Percentiles rank a stretch among this genome's conserved stretches.
phyloP scores from a whole-genome alignment of 2,329 filamentous ascomycete species.

The Juglanconis juglandina region DNA sequence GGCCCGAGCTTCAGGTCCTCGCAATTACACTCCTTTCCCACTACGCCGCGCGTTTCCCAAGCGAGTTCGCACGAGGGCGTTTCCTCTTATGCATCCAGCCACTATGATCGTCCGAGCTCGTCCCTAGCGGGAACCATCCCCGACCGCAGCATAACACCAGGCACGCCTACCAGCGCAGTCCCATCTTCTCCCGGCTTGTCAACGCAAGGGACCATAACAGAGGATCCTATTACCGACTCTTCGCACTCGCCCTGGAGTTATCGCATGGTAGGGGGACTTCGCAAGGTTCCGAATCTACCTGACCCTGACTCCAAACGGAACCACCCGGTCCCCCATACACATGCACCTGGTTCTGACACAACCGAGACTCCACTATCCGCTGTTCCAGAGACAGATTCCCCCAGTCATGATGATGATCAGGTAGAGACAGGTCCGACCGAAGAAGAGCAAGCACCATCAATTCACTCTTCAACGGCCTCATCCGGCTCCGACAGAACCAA shows the following conservation, averaged over 20 bases:
- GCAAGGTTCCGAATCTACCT: constrained; percentile 46
- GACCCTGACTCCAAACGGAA: constrained; percentile 44
- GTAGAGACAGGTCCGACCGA: background rate
- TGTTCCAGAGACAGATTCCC: constrained; percentile 31
- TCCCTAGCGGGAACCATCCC: constrained; percentile 36
- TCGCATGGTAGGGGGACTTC: constrained; percentile 52
- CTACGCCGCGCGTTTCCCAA: constrained; percentile 35
- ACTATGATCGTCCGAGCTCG: constrained; percentile 47
- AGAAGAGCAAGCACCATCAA: constrained; percentile 33
- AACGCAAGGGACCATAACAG: constrained; percentile 28
- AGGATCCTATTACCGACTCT: constrained; percentile 28
- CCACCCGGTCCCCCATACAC: constrained; percentile 24
- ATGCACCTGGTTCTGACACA: constrained; percentile 24
- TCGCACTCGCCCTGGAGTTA: constrained; percentile 48
- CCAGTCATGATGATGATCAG: constrained; percentile 20
- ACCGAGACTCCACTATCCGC: constrained; percentile 29
- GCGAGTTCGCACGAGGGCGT: constrained; percentile 46
- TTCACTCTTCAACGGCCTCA: constrained; percentile 37
- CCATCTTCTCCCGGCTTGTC: constrained; percentile 31
- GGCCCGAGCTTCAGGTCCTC: constrained; percentile 37
- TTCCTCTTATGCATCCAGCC: constrained; percentile 44
- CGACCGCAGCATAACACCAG: constrained; percentile 40
- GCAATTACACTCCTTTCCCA: constrained; percentile 37
- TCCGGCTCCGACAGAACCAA: constrained; percentile 44
- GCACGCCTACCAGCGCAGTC: constrained; percentile 22